Percentiles rank a stretch among this genome's conserved stretches.
Conservation (phyloP, 2,329 filamentous ascomycete genomes). For the Xylaria sp. region DNA sequence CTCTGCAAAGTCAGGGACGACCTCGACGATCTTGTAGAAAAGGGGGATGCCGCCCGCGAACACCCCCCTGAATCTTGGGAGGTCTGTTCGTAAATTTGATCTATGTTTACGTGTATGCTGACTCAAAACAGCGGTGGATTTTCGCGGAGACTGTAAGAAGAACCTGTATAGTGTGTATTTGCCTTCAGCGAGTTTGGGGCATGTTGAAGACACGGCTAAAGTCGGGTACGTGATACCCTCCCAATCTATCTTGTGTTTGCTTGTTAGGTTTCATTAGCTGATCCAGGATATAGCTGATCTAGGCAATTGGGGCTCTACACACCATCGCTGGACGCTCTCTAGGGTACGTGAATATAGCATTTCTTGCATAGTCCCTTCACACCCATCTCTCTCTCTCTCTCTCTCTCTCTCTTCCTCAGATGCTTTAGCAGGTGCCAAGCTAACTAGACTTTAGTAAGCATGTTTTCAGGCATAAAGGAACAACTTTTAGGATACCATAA, state of each 20-base stretch:
- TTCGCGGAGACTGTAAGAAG: conserved; percentile 56
- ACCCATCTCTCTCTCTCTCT: too few relatives aligned
- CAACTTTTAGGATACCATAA: neutral
- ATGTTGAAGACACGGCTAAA: conserved; percentile 46
- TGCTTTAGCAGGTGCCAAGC: neutral
- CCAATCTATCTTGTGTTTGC: neutral
- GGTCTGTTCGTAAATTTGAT: conserved; percentile 37
- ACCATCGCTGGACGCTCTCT: conserved; percentile 53
- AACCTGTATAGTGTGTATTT: conserved; percentile 51
- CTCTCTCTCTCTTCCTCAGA: neutral
- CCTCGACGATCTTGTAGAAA: conserved; percentile 47
- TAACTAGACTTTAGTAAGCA: conserved; percentile 13
- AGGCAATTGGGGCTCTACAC: conserved; percentile 36
- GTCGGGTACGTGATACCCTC: conserved; percentile 37
- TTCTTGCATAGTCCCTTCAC: neutral
- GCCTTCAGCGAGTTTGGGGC: conserved; percentile 50
- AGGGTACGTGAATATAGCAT: conserved; percentile 10
- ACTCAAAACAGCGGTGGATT: conserved; percentile 51
- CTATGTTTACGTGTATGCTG: neutral
- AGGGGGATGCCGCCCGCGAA: conserved; percentile 45
- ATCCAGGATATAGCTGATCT: conserved; percentile 30
- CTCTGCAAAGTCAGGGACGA: conserved; percentile 50
- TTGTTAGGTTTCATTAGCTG: neutral
- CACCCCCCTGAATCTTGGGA: conserved; percentile 56
- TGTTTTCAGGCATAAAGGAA: too few relatives aligned